Percentiles rank a stretch among this genome's conserved stretches.
phyloP scores from a whole-genome alignment of 1,139 yeast genomes.

The Yamadazyma dushanensis region DNA sequence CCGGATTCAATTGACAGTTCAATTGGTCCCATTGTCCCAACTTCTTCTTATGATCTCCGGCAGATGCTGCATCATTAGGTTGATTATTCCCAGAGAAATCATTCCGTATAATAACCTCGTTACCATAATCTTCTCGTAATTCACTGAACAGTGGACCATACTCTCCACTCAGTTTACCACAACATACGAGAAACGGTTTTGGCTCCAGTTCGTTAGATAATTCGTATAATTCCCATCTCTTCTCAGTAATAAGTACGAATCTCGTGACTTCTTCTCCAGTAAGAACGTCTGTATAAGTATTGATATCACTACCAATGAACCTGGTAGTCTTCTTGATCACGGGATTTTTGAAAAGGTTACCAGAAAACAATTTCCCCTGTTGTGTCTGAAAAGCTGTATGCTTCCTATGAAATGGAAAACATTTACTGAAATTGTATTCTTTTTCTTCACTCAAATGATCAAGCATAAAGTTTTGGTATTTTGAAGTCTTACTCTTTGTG shows the following conservation, averaged over 20 bases:
- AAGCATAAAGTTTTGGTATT: conserved; percentile 24
- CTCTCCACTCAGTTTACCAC: conserved; percentile 71
- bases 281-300: conserved; percentile 35
- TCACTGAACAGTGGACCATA: conserved; percentile 51
- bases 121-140: conserved; percentile 24
- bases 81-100: conserved; percentile 29
- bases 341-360: conserved; percentile 35
- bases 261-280: conserved; percentile 51
- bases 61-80: conserved; percentile 16
- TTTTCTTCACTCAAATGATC: conserved; percentile 40
- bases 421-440: conserved; percentile 70
- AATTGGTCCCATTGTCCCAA: conserved; percentile 62
- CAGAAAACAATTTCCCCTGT: conserved; percentile 45
- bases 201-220: conserved; percentile 26
- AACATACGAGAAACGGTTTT: conserved; percentile 59
- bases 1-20: conserved; percentile 62
- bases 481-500: conserved; percentile 9
- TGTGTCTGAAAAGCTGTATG: conserved; percentile 66
- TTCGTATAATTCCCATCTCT: conserved; percentile 71
- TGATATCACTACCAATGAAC: conserved; percentile 61
- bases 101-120: conserved; percentile 31
- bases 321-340: conserved; percentile 42
- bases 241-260: conserved; percentile 65
- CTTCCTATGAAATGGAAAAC: conserved; percentile 81
- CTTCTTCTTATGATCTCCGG: conserved; percentile 27